phyloP scores from a whole-genome alignment of 2,329 filamentous ascomycete genomes.

The Mycosphaerella sp. region DNA sequence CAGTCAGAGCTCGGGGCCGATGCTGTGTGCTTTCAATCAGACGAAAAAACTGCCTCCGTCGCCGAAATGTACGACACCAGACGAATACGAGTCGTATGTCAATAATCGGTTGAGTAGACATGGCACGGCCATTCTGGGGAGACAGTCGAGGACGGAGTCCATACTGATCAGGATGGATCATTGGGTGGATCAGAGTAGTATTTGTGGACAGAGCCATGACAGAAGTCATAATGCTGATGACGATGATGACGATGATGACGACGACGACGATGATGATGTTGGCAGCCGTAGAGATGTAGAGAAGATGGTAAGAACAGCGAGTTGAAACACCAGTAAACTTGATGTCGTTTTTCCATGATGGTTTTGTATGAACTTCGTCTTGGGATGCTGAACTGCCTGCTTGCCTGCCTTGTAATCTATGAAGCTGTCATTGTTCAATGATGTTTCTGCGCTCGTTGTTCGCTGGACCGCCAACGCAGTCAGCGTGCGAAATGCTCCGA shows the following conservation, averaged over 20 bases:
- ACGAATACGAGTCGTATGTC: constrained; percentile 21
- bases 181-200: constrained; percentile 2
- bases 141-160: constrained; percentile 3
- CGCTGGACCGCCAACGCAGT: background rate
- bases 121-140: constrained; percentile 6
- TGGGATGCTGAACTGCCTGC: background rate
- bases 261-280: background rate
- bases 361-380: background rate
- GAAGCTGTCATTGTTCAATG: background rate
- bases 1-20: background rate
- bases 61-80: constrained; percentile 14
- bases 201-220: background rate
- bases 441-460: background rate
- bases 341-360: background rate
- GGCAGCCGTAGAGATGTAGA: background rate
- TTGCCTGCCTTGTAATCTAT: background rate
- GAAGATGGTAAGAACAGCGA: background rate
- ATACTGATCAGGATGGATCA: constrained; percentile 10
- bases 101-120: constrained; percentile 15
- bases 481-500: too few relatives aligned
- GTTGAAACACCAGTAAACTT: background rate
- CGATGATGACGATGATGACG: background rate
- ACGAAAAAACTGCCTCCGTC: constrained; percentile 1
- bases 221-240: background rate
- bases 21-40: background rate